phyloP scores from a whole-genome alignment of 1,284 basidiomycete species.

The Inonotus hispidus region DNA sequence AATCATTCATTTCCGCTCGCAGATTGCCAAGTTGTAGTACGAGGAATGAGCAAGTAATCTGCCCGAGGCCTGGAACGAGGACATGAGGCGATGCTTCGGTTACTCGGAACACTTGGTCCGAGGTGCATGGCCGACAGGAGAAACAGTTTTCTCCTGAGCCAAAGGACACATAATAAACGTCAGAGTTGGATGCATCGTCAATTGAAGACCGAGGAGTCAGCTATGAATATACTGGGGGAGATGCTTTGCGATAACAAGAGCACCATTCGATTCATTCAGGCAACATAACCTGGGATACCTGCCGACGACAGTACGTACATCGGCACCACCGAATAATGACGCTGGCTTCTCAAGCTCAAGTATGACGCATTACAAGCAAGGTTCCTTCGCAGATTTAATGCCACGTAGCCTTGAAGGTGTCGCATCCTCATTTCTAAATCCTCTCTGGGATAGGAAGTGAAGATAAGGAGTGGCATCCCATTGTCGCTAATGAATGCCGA shows the following conservation, averaged over 20 bases:
- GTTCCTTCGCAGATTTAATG: not conserved
- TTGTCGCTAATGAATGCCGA: not conserved
- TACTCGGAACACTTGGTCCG: not conserved
- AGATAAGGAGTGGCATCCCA: not conserved
- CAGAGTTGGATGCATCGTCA: too few relatives aligned
- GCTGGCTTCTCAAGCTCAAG: not conserved
- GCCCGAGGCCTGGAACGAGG: not conserved
- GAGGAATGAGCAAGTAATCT: not conserved
- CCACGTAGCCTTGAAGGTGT: not conserved
- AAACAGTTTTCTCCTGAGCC: not conserved
- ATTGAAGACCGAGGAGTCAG: not conserved
- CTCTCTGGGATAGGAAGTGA: not conserved
- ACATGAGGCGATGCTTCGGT: not conserved
- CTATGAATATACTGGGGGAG: not conserved
- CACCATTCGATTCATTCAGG: not conserved
- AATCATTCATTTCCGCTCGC: not conserved
- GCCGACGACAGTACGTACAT: not conserved
- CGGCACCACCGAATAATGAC: not conserved
- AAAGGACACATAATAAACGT: too few relatives aligned
- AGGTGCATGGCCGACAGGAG: not conserved
- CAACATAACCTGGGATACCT: not conserved
- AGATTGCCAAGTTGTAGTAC: not conserved
- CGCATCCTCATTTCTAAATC: not conserved
- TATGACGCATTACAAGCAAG: not conserved
- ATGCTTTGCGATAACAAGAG: not conserved